phyloP scores from a whole-genome alignment of 2,329 filamentous ascomycete genomes.

The Coccinonectria pachysandricola region DNA sequence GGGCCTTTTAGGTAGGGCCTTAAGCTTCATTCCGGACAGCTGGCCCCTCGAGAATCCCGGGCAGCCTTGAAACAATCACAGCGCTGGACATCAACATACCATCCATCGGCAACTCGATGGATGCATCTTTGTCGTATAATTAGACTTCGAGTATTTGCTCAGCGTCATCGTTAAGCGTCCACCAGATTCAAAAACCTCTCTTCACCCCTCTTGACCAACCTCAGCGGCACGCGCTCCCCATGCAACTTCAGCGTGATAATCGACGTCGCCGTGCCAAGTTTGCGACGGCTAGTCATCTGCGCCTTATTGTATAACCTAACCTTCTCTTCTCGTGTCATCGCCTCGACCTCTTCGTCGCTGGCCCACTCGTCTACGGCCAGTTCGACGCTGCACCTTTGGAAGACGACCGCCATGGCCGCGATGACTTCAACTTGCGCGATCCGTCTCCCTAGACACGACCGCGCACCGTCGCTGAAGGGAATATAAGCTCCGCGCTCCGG shows the following conservation, averaged over 20 bases:
- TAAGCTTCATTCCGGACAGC: too few species aligned
- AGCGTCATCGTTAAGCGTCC: conserved; percentile 8
- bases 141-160: too few species aligned
- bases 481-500: conserved; percentile 46
- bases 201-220: conserved; percentile 57
- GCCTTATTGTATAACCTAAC: conserved; percentile 51
- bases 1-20: too few species aligned
- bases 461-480: conserved; percentile 48
- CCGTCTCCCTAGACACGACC: conserved; percentile 47
- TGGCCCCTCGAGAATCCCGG: too few species aligned
- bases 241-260: conserved; percentile 65
- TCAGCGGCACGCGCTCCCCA: conserved; percentile 50
- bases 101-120: too few species aligned
- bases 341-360: conserved; percentile 40
- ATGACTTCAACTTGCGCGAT: conserved; percentile 51
- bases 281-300: conserved; percentile 39
- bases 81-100: too few species aligned
- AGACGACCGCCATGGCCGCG: conserved; percentile 43
- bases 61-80: too few species aligned
- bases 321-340: conserved; percentile 37
- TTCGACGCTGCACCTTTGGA: conserved; percentile 55
- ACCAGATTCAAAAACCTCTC: conserved; percentile 52
- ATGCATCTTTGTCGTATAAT: too few species aligned
- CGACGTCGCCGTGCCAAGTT: conserved; percentile 45
- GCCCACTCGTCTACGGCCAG: conserved; percentile 55